Evolutionary conservation across 768 basidiomycete species (phyloP).

Genomic region (Botryobasidium botryosum): DNA sequence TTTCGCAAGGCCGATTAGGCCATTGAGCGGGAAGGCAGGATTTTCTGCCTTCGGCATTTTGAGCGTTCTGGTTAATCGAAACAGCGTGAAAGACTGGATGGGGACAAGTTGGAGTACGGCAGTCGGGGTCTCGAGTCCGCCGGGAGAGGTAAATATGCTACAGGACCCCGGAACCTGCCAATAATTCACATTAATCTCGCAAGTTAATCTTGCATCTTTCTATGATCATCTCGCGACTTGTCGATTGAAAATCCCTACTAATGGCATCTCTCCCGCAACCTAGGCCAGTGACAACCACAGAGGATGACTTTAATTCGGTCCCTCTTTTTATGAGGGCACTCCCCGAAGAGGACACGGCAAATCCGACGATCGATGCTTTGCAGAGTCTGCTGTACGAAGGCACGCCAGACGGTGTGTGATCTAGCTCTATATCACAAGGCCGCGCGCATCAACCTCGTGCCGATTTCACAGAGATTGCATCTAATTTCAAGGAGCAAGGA

Average conservation of each 20-base stretch:
- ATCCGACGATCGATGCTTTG: constrained; percentile 58
- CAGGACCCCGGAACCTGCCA: no score
- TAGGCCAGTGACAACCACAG: background rate
- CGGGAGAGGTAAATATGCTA: no score
- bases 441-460: background rate
- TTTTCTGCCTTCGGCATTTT: constrained; percentile 52
- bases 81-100: no score
- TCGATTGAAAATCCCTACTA: no score
- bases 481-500: constrained; percentile 88
- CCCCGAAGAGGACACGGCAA: constrained; percentile 49
- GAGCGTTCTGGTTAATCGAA: background rate
- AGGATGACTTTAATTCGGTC: constrained; percentile 34
- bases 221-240: background rate
- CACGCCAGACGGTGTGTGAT: constrained; percentile 74
- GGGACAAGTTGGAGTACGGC: no score
- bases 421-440: background rate
- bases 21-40: constrained; percentile 48
- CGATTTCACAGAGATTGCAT: constrained; percentile 29
- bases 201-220: background rate
- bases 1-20: constrained; percentile 75
- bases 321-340: constrained; percentile 90
- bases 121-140: no score
- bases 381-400: constrained; percentile 80
- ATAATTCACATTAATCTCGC: no score
- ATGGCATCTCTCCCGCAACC: background rate